Evolutionary conservation across 1,139 yeast genomes (phyloP), one percentile per base, ranked within the genome.

Genomic region (Casaregolazyma suthepensis): DNA sequence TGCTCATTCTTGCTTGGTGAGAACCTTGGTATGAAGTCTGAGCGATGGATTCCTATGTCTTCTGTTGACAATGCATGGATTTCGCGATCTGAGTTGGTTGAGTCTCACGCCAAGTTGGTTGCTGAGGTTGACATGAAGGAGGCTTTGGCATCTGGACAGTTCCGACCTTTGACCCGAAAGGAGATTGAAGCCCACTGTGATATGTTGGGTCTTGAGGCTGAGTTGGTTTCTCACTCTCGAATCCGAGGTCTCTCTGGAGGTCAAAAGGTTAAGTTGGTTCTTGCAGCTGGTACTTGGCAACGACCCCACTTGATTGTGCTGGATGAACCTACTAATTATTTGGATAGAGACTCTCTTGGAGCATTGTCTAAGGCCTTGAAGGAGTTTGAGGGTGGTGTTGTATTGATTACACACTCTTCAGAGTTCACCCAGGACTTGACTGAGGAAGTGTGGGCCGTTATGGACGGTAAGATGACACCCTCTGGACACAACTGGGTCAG

Each of bases 81-180:
- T 75, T 99, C 99, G 81, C 93, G 99, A 87, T 95, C 96, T 81
- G 99, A 93, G 81, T 85, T 93, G 74, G 81, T 91, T 78, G 98
- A 93, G 81, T 85, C 98, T 63, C 99, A 93, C 83, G 80, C 97
- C 75, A 93, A 93, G 90, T 75, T 91, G 85, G 97, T 93, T 77
- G 97, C 98, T 76, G 99, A 93, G 82, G 98, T 93, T 74, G 99
- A 93, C 78, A 91, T 93, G 98, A 93, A 93, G 87, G 99, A 93
- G 82, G 99, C 99, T 76, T 85, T 93, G 75, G 98, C 98, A 73
- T 91, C 98, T 69, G 99, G 99, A 83, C 98, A 93, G 84, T 93
- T 93, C 95, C 90, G 99, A 81, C 96, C 99, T 63, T 87, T 93
- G 77, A 91, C 98, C 78, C 90, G 98, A 85, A 93, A 93, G 85